Conservation (phyloP, 2,329 filamentous ascomycete genomes). For the Juglanconis sp. region DNA sequence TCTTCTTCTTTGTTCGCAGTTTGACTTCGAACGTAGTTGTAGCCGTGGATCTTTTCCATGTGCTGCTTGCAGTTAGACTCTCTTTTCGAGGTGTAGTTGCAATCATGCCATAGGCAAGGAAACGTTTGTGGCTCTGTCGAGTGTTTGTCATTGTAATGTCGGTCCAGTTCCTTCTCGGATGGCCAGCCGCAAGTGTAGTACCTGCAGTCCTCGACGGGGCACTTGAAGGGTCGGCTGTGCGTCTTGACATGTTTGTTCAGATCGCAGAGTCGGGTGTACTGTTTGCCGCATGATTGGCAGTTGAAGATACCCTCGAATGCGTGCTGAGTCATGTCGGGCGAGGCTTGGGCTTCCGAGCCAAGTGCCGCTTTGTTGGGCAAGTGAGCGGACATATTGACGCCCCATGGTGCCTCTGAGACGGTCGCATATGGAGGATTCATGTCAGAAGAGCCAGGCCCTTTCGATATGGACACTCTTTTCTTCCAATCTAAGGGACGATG, state of each 20-base stretch:
- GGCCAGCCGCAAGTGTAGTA: constrained; percentile 70
- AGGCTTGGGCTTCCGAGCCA: neutral
- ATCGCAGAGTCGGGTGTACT: constrained; percentile 30
- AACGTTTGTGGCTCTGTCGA: constrained; percentile 61
- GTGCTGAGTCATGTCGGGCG: constrained; percentile 5
- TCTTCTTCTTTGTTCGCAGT: constrained; percentile 25
- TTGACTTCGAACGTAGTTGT: constrained; percentile 70
- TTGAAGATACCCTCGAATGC: constrained; percentile 13
- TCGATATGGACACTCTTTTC: neutral
- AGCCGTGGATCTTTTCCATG: constrained; percentile 78
- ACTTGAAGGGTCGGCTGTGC: constrained; percentile 55
- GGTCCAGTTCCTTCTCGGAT: constrained; percentile 74
- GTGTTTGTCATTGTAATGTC: constrained; percentile 77
- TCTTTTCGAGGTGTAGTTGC: constrained; percentile 71
- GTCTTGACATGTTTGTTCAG: constrained; percentile 30
- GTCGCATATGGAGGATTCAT: constrained; percentile 13
- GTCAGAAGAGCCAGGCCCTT: constrained; percentile 7
- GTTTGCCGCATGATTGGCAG: constrained; percentile 26
- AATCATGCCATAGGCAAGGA: constrained; percentile 62
- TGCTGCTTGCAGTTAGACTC: constrained; percentile 83
- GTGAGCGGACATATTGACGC: constrained; percentile 3
- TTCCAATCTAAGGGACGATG: neutral
- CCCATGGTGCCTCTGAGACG: constrained; percentile 10
- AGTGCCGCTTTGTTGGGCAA: constrained; percentile 3
- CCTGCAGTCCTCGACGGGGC: constrained; percentile 61